A percentile compares a stretch with the other conserved stretches of the same genome.
phyloP scores from a whole-genome alignment of 495 filamentous ascomycete genomes.

The Aspergillus coremiiformis region DNA sequence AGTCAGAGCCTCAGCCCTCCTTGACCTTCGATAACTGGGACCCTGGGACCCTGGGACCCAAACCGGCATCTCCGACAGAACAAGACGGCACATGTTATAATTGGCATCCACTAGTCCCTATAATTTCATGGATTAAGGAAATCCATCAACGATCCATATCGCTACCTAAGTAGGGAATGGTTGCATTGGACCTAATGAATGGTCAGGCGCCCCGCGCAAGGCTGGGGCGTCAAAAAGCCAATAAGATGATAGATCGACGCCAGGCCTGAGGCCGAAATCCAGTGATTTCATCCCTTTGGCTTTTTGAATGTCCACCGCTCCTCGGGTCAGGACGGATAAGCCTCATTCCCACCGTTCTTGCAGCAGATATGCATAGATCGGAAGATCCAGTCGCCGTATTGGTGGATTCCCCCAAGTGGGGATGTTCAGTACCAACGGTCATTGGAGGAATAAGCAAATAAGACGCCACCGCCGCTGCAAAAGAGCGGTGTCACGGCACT shows the following conservation, averaged over 20 bases:
- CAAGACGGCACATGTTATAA: no score
- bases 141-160: no score
- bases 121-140: no score
- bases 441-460: neutral
- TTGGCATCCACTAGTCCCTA: no score
- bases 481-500: neutral
- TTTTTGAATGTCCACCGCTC: neutral
- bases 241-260: neutral
- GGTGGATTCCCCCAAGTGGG: neutral
- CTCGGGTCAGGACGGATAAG: neutral
- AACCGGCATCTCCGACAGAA: neutral
- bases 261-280: neutral
- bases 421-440: neutral
- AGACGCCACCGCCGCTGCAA: neutral
- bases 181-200: neutral
- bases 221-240: neutral
- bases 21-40: no score
- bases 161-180: no score
- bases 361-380: neutral
- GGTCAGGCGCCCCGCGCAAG: conserved; percentile 6
- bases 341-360: neutral
- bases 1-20: neutral
- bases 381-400: neutral
- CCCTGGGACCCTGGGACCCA: no score
- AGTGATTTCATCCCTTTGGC: no score